Evolutionary conservation across 2,329 filamentous ascomycete species (phyloP).

Genomic region (Colletotrichum graminicola): DNA sequence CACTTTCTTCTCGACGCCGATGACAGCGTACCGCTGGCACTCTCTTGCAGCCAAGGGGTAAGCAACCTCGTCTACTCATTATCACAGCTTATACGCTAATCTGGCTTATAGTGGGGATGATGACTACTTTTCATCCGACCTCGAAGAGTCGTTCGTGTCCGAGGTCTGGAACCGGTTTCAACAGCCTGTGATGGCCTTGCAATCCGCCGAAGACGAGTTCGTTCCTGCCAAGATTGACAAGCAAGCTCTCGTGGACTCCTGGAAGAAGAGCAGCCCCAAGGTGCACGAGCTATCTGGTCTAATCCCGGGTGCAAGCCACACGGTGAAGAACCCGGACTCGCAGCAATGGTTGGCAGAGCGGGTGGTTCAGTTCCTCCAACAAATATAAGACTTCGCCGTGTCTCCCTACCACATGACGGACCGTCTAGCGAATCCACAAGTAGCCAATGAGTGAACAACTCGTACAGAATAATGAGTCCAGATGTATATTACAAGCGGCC

Average conservation of each 20-base stretch:
- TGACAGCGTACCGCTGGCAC: slow-evolving; percentile 66
- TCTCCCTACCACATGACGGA: background rate
- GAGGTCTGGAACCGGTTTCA: slow-evolving; percentile 75
- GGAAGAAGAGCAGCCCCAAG: slow-evolving; percentile 60
- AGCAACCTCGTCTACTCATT: slow-evolving; percentile 44
- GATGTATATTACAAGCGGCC: background rate
- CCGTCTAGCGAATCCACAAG: background rate
- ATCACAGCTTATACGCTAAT: background rate
- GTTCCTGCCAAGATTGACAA: slow-evolving; percentile 71
- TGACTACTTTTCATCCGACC: slow-evolving; percentile 88
- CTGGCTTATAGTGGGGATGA: slow-evolving; percentile 72
- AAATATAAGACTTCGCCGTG: slow-evolving; percentile 11
- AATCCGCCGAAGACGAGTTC: slow-evolving; percentile 75
- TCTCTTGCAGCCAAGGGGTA: slow-evolving; percentile 65
- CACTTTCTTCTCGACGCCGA: slow-evolving; percentile 55
- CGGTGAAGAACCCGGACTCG: slow-evolving; percentile 59
- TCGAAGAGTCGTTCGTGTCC: slow-evolving; percentile 67
- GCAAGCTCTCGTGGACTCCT: slow-evolving; percentile 66
- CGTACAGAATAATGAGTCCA: background rate
- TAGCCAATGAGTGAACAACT: background rate
- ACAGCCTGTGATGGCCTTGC: slow-evolving; percentile 72
- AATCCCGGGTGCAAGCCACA: slow-evolving; percentile 66
- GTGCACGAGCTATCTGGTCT: slow-evolving; percentile 64
- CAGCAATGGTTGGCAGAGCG: slow-evolving; percentile 63
- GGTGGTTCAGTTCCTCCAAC: slow-evolving; percentile 60